Evolutionary conservation across 2,329 filamentous ascomycete species (phyloP).

Genomic region (Hortaea werneckii): DNA sequence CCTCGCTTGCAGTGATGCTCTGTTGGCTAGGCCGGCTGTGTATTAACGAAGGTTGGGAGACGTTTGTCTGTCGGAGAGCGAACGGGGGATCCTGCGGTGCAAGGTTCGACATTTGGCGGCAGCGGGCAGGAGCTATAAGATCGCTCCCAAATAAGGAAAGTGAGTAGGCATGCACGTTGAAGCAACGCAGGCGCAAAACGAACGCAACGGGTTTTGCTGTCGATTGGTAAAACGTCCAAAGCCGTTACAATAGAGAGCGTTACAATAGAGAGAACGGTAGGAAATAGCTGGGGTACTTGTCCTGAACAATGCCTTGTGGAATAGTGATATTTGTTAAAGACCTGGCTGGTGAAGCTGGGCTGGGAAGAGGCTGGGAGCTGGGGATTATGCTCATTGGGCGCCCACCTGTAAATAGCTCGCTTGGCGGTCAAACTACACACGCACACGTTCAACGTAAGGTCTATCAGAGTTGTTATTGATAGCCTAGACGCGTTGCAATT

Average conservation of each 20-base stretch:
- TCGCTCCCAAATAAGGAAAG: neutral
- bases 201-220: too few relatives aligned
- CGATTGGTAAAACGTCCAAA: too few relatives aligned
- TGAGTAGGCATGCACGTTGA: neutral
- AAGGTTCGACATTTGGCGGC: neutral
- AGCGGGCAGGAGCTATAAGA: neutral
- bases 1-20: conserved; percentile 39
- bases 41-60: conserved; percentile 22
- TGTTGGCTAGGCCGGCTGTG: conserved; percentile 31
- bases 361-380: neutral
- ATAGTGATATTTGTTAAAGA: neutral
- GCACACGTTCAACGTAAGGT: too few relatives aligned
- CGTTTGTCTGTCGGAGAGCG: conserved; percentile 8
- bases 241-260: too few relatives aligned
- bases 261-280: neutral
- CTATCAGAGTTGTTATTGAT: too few relatives aligned
- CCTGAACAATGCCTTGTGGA: neutral
- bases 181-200: neutral
- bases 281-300: neutral
- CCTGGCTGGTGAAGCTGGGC: neutral
- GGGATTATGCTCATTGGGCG: neutral
- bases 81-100: conserved; percentile 1
- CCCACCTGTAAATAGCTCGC: neutral
- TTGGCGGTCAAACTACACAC: too few relatives aligned
- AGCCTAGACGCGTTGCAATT: too few relatives aligned